phyloP scores from a whole-genome alignment of 2,329 filamentous ascomycete species.

The Dactylellina parvicollis region DNA sequence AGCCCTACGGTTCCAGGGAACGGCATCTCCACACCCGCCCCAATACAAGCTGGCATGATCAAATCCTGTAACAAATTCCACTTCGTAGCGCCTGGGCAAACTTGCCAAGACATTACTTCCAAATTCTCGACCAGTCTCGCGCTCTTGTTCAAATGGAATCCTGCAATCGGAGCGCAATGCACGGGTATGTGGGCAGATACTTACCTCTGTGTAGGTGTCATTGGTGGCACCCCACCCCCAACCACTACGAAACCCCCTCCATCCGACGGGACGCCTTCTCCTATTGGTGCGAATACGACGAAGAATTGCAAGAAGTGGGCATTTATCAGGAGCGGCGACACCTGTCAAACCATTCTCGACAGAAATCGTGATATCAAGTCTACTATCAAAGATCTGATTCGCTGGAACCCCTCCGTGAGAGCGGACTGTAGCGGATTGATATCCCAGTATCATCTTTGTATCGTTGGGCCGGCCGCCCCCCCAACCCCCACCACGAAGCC shows the following conservation, averaged over 20 bases:
- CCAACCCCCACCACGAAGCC: constrained; percentile 1
- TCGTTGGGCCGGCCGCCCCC: background rate
- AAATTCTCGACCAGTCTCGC: background rate
- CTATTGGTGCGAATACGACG: constrained; percentile 29
- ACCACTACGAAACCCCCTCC: constrained; percentile 5
- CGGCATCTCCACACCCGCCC: background rate
- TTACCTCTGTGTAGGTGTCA: constrained; percentile 27
- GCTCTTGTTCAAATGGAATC: constrained; percentile 27
- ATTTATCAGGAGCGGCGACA: constrained; percentile 15
- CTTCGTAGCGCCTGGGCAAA: background rate
- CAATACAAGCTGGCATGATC: constrained; percentile 18
- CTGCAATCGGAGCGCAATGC: constrained; percentile 14
- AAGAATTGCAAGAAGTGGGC: constrained; percentile 13
- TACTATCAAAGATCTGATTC: background rate
- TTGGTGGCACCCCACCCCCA: constrained; percentile 13
- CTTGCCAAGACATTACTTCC: background rate
- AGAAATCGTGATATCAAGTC: constrained; percentile 9
- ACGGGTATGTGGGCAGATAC: constrained; percentile 18
- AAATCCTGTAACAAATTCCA: constrained; percentile 21
- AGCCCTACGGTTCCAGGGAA: background rate
- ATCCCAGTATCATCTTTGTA: constrained; percentile 7
- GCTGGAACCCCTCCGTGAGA: constrained; percentile 26
- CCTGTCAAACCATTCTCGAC: constrained; percentile 1
- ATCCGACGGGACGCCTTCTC: constrained; percentile 6
- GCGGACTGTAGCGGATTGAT: constrained; percentile 26